A percentile compares a stretch with the other conserved stretches of the same genome.
These are phyloP conservation scores for Mycena pura DNA, from an alignment of 768 basidiomycete genomes.

Conservation along the genomic window DNA sequence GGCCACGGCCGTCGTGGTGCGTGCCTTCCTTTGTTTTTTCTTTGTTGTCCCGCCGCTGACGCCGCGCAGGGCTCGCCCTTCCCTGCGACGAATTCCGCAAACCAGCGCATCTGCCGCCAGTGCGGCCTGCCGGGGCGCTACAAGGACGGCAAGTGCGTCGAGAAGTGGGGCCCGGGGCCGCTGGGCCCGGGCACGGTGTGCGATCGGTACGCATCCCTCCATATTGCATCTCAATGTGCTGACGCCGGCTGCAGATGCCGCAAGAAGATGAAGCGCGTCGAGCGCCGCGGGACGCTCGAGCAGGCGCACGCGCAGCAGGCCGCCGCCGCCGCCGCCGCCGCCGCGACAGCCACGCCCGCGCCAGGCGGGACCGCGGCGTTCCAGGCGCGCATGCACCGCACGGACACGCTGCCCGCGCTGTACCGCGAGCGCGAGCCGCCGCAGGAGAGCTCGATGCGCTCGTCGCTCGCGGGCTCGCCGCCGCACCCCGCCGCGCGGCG, in stretches of 20 bases:
- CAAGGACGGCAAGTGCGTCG: constrained; percentile 86
- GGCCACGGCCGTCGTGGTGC: background rate
- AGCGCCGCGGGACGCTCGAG: constrained; percentile 73
- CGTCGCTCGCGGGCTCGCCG: constrained; percentile 15
- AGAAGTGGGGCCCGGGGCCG: constrained; percentile 89
- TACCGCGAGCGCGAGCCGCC: constrained; percentile 13
- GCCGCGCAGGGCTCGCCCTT: constrained; percentile 29
- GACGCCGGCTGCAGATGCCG: constrained; percentile 56
- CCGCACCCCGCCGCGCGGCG: background rate
- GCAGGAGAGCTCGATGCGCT: constrained; percentile 14
- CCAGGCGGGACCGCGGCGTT: background rate
- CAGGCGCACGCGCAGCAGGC: constrained; percentile 35
- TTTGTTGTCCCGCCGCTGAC: background rate
- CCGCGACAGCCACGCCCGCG: background rate
- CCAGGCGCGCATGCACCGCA: too few species aligned
- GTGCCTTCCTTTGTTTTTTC: background rate
- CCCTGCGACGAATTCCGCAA: constrained; percentile 61
- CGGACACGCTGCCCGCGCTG: too few species aligned
- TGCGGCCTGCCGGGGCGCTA: constrained; percentile 78
- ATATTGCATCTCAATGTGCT: background rate
- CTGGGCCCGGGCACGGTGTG: constrained; percentile 86
- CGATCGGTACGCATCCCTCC: constrained; percentile 60
- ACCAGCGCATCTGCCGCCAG: constrained; percentile 79
- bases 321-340: background rate
- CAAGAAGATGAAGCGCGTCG: constrained; percentile 88